Evolutionary conservation across 2,329 filamentous ascomycete species (phyloP), one percentile per base, ranked within the genome.

Genomic region (Pseudopithomyces maydicus): DNA sequence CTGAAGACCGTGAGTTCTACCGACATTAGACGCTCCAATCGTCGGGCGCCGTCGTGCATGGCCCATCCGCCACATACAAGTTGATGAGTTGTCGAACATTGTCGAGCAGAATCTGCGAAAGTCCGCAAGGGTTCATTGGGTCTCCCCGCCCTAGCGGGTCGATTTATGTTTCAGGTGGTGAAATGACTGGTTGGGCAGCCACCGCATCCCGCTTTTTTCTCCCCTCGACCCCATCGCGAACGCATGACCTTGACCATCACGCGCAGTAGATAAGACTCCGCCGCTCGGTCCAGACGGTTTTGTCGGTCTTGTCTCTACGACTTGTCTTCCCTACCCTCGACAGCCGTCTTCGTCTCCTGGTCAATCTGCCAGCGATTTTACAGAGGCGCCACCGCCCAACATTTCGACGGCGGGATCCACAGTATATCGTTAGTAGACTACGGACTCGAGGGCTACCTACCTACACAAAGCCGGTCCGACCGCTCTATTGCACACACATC

Each of bases 41-140:
- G 68, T 64, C 59, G 56, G 56, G 54, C 49, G 56, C 56, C 58
- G 54, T 59, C 56, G 59, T 58, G 58, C 55, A 54, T 48, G 56
- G 65, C 63, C 65, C 64, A 62, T 67, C 64, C 61, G 66, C 67
- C 64, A 62, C 62, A 52, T 67, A 66, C 69, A 68, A 51, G 57
- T 66, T 74, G 73, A 74, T 75, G 73, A 73, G 72, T 73, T 75
- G 73, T 74, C 68, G 66, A 66, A 55, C 53, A 71, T 73, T 75
- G 73, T 74, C 68, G 66, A 66, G 54, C 53, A 66, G 57, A 67
- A 60, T 67, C 65, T 67, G 65, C 63, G 60, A 61, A 62, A 61
- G 56, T 41, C 58, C 57, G 54, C 52, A 53, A 54, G 59, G 29
- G 51, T 59, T 58, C 53, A 74, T 75, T 74, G 72, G 73, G 64